Base-by-base conservation (phyloP, 306 rosid species). In the Cucumis hystrix region DNA sequence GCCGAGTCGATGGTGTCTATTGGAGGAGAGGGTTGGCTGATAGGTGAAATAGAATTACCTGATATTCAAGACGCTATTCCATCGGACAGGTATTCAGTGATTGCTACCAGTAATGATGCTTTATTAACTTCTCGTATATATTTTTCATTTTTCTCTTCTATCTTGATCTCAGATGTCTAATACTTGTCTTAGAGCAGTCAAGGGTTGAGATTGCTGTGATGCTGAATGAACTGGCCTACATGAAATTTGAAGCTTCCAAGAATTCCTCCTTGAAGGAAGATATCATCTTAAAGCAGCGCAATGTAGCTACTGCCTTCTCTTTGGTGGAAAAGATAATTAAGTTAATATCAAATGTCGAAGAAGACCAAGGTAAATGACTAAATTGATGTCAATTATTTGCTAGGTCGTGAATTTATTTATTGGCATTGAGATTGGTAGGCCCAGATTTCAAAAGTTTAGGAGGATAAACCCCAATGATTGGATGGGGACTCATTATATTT, bases 121-220 rank as follows among this genome's bases (percentile, higher is more conserved):
- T 52, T 18, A 15, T 55, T 10, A 78, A 28, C n/a, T 33, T 20
- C 23, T 30, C 49, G 4, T 57, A 37, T 54, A 6, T 54, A 49
- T 5, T 43, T 57, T 28, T 43, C 23, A 25, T 49, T 61, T 25
- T 57, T 59, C 40, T 49, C 12, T 25, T 45, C 62, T 35, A 61
- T 43, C 43, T 82, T 25, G 23, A 18, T 65, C 69, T 18, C 83
- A 95, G 98, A 95, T 92, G 97, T 79, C 88, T 92, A 78, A 84
- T 95, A 83, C 96, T 95, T 82, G 91, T 95, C 82, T 80, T 95
- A 82, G 97, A 89, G 92, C 97, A 95, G 81, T 90, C 97, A 17
- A 88, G 97, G 85, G 95, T 92, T 81, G 98, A 95, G 90, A 88
- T 95, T 80, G 97, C 97, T 30, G 97, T 95, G 82, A 86, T 92